These are phyloP conservation scores for Nannizziopsis barbatae DNA, from an alignment of 2,329 filamentous ascomycete species.

Conservation along the genomic window DNA sequence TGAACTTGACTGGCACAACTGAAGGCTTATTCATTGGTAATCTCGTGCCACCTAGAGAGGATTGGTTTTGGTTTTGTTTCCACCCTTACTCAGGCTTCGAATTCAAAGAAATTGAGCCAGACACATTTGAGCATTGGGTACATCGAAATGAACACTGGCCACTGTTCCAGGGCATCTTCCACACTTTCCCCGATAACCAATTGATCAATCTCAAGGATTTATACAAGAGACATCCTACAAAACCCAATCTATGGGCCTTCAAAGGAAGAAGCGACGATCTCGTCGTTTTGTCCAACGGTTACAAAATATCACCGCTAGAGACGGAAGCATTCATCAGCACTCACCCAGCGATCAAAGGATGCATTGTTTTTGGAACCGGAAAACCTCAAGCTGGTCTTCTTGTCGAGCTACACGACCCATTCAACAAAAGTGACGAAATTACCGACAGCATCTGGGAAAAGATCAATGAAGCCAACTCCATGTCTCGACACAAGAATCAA, in stretches of 20 bases:
- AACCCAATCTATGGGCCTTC: conserved; percentile 11
- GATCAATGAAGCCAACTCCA: conserved; percentile 2
- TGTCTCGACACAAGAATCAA: conserved; percentile 3
- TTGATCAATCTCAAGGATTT: too few relatives aligned
- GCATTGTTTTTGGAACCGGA: conserved; percentile 16
- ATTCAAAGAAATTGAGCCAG: too few relatives aligned
- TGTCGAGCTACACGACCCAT: conserved; percentile 12
- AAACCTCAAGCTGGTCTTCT: conserved; percentile 15
- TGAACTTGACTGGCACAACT: too few relatives aligned
- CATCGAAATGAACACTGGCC: too few relatives aligned
- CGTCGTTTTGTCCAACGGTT: conserved; percentile 13
- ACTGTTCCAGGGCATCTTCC: too few relatives aligned
- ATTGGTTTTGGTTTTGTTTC: too few relatives aligned
- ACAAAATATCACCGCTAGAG: conserved; percentile 16
- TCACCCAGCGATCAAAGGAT: conserved; percentile 12
- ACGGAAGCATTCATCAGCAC: conserved; percentile 15
- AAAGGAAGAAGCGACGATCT: conserved; percentile 13
- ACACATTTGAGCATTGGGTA: too few relatives aligned
- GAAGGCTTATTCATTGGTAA: too few relatives aligned
- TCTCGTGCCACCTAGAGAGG: too few relatives aligned
- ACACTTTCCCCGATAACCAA: too few relatives aligned
- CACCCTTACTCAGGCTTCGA: too few relatives aligned
- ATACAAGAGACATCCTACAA: conserved; percentile 6
- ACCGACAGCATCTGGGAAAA: conserved; percentile 2
- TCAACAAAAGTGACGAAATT: conserved; percentile 9